These are phyloP conservation scores for Dioscorea zingiberensis DNA, from an alignment of 106 monocot species.

Conservation along the genomic window DNA sequence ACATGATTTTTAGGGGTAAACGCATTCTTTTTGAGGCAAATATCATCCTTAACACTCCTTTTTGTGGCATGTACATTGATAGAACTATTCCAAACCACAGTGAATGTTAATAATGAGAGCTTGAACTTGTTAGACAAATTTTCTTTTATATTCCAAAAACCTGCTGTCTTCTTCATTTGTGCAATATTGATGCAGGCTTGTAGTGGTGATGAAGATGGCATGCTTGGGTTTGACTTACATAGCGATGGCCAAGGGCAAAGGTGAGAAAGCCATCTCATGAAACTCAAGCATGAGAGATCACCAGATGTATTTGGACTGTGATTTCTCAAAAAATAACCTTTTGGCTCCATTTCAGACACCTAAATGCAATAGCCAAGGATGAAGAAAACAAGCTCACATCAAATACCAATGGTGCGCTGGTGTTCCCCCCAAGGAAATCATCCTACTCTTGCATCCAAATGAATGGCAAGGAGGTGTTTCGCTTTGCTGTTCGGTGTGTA, in stretches of 20 bases:
- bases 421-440: conserved; percentile 61
- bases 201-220: conserved; percentile 59
- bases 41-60: too few relatives aligned
- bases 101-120: too few relatives aligned
- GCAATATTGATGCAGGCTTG: conserved; percentile 41
- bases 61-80: too few relatives aligned
- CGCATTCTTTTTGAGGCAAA: too few relatives aligned
- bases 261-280: conserved; percentile 17
- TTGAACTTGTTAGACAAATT: too few relatives aligned
- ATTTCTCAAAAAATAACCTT: background rate
- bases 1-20: too few relatives aligned
- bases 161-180: too few relatives aligned
- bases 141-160: too few relatives aligned
- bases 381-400: conserved; percentile 23
- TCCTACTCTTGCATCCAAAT: conserved; percentile 79
- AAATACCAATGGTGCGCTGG: conserved; percentile 41
- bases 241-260: conserved; percentile 87
- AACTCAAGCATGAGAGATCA: too few relatives aligned
- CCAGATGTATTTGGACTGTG: too few relatives aligned
- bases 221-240: conserved; percentile 84
- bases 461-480: conserved; percentile 99
- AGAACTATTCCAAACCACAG: too few relatives aligned
- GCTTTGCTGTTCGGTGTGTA: conserved; percentile 85
- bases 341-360: conserved; percentile 38
- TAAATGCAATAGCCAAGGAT: conserved; percentile 34